Evolutionary conservation across 2,329 filamentous ascomycete genomes (phyloP).

Genomic region (Raffaelea arxii): DNA sequence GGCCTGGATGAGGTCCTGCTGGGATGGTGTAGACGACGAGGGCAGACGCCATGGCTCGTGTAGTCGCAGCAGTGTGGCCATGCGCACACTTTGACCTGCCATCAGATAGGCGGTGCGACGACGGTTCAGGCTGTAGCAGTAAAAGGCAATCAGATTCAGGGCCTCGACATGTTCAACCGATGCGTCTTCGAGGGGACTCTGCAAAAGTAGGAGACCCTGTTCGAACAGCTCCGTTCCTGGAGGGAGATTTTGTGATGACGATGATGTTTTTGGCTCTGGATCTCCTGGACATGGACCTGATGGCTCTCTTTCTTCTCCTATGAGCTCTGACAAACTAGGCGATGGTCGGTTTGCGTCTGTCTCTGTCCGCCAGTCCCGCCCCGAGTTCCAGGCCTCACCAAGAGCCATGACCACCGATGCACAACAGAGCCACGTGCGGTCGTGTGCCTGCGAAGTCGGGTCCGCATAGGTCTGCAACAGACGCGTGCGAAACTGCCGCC

Average conservation of each 20-base stretch:
- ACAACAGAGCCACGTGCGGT: conserved; percentile 13
- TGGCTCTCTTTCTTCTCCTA: too few species aligned
- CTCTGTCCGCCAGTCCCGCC: not conserved
- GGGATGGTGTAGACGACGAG: conserved; percentile 4
- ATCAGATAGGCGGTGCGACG: conserved; percentile 15
- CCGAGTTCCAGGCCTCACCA: conserved; percentile 11
- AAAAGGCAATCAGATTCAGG: conserved; percentile 3
- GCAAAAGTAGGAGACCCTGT: conserved; percentile 9
- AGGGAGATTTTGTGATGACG: conserved; percentile 1
- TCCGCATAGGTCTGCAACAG: conserved; percentile 11
- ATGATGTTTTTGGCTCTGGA: not conserved
- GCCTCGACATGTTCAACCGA: conserved; percentile 2
- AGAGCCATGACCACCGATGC: conserved; percentile 12
- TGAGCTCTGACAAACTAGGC: too few species aligned
- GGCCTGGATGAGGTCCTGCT: conserved; percentile 19
- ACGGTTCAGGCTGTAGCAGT: conserved; percentile 8
- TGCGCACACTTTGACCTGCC: conserved; percentile 32
- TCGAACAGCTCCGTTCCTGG: conserved; percentile 11
- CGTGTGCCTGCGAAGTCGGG: conserved; percentile 10
- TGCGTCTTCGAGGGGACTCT: not conserved
- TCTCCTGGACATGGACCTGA: too few species aligned
- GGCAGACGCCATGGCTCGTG: conserved; percentile 26
- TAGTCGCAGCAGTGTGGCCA: conserved; percentile 33
- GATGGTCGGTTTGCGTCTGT: too few species aligned
- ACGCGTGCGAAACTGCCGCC: conserved; percentile 9